phyloP scores from a whole-genome alignment of 805 yeast species.

The Yarrowia deformans region DNA sequence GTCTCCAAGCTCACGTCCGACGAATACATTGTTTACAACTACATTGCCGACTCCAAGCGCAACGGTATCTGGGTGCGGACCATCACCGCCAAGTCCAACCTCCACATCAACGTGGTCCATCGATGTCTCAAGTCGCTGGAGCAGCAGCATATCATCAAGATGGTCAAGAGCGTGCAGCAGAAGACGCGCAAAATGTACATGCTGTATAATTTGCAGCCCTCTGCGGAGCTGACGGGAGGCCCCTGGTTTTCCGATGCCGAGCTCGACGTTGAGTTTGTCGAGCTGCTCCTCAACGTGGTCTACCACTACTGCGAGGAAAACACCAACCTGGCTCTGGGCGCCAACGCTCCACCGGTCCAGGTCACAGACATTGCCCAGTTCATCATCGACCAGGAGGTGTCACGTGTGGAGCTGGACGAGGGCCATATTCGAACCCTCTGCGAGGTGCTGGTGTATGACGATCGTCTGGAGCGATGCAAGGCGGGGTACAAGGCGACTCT shows the following conservation, averaged over 20 bases:
- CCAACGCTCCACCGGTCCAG: constrained; percentile 73
- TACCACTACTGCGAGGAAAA: constrained; percentile 74
- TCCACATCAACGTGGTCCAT: constrained; percentile 89
- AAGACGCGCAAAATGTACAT: constrained; percentile 96
- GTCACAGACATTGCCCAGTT: constrained; percentile 64
- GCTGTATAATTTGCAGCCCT: constrained; percentile 92
- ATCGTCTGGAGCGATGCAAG: constrained; percentile 72
- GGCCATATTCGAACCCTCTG: constrained; percentile 82
- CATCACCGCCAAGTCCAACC: constrained; percentile 82
- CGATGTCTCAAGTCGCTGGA: constrained; percentile 84
- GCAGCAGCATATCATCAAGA: constrained; percentile 80
- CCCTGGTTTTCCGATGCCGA: constrained; percentile 99
- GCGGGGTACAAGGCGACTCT: constrained; percentile 57
- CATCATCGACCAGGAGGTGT: constrained; percentile 72
- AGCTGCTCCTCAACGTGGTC: constrained; percentile 77
- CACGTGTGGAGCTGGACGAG: constrained; percentile 78
- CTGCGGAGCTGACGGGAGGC: constrained; percentile 96
- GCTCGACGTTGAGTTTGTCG: constrained; percentile 91
- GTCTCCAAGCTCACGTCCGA: constrained; percentile 53
- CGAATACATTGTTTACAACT: constrained; percentile 88
- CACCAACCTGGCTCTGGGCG: constrained; percentile 56
- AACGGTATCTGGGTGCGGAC: constrained; percentile 98
- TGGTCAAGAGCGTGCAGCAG: constrained; percentile 84
- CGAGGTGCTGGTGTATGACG: constrained; percentile 87
- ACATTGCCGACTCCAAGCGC: constrained; percentile 90